phyloP scores from a whole-genome alignment of 441 rosid species.

The Biscutella laevigata region DNA sequence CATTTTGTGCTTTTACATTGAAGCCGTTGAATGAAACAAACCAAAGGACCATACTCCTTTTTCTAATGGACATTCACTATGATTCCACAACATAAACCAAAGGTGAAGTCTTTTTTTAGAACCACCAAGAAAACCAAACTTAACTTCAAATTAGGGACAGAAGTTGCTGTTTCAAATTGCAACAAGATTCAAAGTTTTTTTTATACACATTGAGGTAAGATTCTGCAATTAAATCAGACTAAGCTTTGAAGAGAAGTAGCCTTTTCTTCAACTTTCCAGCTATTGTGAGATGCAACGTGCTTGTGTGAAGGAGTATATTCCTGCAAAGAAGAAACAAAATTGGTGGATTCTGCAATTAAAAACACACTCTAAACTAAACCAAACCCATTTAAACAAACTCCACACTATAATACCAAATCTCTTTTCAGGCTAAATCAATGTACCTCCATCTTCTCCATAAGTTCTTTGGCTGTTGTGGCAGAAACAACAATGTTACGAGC shows the following conservation, averaged over 20 bases:
- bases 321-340: conserved; percentile 34
- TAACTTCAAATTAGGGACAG: conserved; percentile 9
- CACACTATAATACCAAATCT: not conserved
- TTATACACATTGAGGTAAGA: conserved; percentile 29
- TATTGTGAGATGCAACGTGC: conserved; percentile 71
- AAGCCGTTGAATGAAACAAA: conserved; percentile 27
- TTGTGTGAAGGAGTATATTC: conserved; percentile 57
- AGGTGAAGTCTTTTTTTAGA: not conserved
- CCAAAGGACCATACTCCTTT: conserved; percentile 20
- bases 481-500: conserved; percentile 78
- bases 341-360: not conserved
- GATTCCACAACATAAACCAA: not conserved
- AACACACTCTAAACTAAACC: not conserved
- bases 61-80: conserved; percentile 23
- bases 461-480: conserved; percentile 79
- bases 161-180: conserved; percentile 19
- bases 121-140: conserved; percentile 4
- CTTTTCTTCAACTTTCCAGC: conserved; percentile 64
- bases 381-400: not conserved
- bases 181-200: conserved; percentile 18
- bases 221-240: conserved; percentile 31
- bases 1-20: conserved; percentile 19
- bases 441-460: conserved; percentile 91
- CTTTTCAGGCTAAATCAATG: conserved; percentile 6
- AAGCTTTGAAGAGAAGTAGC: conserved; percentile 25